Conservation (phyloP, 305 asterid species). For the Rubia balearica region DNA sequence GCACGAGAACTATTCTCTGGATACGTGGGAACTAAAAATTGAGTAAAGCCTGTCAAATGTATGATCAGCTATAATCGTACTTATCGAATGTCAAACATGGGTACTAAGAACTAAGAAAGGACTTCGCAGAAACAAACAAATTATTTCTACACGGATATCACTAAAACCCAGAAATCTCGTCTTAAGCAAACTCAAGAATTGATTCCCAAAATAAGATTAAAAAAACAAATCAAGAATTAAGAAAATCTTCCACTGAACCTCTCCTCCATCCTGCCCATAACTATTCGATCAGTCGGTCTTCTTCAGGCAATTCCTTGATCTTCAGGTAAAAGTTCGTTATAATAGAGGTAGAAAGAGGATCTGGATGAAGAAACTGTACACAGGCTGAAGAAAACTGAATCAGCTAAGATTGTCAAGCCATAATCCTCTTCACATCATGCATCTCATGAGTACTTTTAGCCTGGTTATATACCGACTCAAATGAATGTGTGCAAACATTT, state of each 20-base stretch:
- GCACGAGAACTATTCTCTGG: no score
- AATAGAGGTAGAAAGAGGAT: not conserved
- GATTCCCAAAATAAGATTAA: not conserved
- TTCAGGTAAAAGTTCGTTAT: not conserved
- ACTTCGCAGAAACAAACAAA: not conserved
- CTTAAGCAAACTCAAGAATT: conserved; percentile 5
- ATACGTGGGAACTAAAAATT: no score
- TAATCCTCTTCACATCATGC: conserved; percentile 59
- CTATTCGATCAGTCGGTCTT: not conserved
- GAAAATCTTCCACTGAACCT: conserved; percentile 5
- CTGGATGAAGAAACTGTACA: conserved; percentile 11
- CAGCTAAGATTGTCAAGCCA: conserved; percentile 29
- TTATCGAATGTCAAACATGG: not conserved
- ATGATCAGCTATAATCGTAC: not conserved
- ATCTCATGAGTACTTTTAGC: conserved; percentile 45
- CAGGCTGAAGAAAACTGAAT: conserved; percentile 1
- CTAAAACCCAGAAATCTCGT: not conserved
- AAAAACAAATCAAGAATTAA: conserved; percentile 9
- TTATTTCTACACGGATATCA: not conserved
- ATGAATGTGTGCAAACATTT: conserved; percentile 67
- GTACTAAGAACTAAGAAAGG: not conserved
- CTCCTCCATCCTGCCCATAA: conserved; percentile 2
- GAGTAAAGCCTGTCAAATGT: no score
- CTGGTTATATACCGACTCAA: conserved; percentile 76
- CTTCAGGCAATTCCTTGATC: no score